Base-by-base conservation (phyloP, 345 rosid species). In the Mangifera indica region DNA sequence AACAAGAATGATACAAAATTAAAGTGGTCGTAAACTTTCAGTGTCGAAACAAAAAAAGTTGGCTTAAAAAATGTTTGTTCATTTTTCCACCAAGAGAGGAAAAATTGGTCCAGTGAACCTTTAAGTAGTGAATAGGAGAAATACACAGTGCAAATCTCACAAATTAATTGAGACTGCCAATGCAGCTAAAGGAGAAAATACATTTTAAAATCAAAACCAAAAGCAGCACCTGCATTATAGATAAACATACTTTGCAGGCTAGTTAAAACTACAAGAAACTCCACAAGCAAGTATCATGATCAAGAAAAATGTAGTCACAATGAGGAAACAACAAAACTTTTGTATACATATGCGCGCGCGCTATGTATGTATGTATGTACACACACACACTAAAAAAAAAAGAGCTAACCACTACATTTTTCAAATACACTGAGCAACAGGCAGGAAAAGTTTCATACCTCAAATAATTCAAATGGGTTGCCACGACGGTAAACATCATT, bases 391-490 rank as follows among this genome's bases (percentile, higher is more conserved):
- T n/a, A n/a, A n/a, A n/a, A n/a, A n/a, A n/a, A n/a, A n/a, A n/a
- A n/a, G n/a, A 60, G 63, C 21, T 15, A 60, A 17, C 22, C 12
- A 2, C 21, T 62, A 18, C 24, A 40, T 3, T 49, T 49, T 3
- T 37, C 1, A 49, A 49, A 12, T 3, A 13, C 2, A 49, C 15
- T 49, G 53, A 17, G 53, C n/a, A 6, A 12, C 17, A 63, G 56
- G 18, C 29, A 72, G 34, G 52, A 54, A 61, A 65, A 72, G 66
- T n/a, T 63, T 0, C 67, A 51, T 70, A 94, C 98, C 97, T 91
- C 97, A 71, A 94, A 88, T 67, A 94, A 86, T 77, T 94, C 97
- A 73, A 94, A 91, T 34, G 97, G 93, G 60, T 81, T 94, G 54
- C 98, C 98, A 7, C 67, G 87, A 51, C 88, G 82, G 78, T 91